phyloP scores from a whole-genome alignment of 768 basidiomycete genomes.

The Saitozyma sp. region DNA sequence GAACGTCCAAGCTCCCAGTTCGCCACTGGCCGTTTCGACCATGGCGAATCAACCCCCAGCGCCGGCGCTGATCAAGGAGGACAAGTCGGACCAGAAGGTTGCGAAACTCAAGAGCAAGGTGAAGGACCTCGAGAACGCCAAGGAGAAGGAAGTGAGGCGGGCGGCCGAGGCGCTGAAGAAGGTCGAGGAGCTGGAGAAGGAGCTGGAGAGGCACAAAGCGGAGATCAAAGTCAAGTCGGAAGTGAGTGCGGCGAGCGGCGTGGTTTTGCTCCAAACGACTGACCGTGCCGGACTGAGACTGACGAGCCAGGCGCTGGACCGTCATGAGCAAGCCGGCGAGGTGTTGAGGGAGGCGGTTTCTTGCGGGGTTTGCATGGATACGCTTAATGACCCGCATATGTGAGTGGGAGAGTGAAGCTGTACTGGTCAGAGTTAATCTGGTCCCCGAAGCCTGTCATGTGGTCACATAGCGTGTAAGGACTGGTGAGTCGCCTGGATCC shows the following conservation, averaged over 20 bases:
- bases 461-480: constrained; percentile 42
- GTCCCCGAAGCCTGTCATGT: constrained; percentile 27
- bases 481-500: constrained; percentile 27
- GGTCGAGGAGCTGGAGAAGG: constrained; percentile 11
- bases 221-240: constrained; percentile 11
- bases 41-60: too few relatives aligned
- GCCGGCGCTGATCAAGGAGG: background rate
- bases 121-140: constrained; percentile 10
- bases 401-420: constrained; percentile 13
- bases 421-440: background rate
- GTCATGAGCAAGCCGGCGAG: constrained; percentile 9
- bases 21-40: too few relatives aligned
- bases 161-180: background rate
- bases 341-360: constrained; percentile 26
- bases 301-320: constrained; percentile 23
- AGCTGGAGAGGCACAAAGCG: constrained; percentile 11
- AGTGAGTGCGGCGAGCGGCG: constrained; percentile 1
- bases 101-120: background rate
- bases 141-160: constrained; percentile 3
- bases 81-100: constrained; percentile 7
- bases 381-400: constrained; percentile 42
- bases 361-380: constrained; percentile 40
- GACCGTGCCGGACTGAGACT: constrained; percentile 1
- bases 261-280: background rate
- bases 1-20: too few relatives aligned